A percentile compares a stretch with the other conserved stretches of the same genome.
These are phyloP conservation scores for Pisolithus albus DNA, from an alignment of 768 basidiomycete species.

Conservation along the genomic window DNA sequence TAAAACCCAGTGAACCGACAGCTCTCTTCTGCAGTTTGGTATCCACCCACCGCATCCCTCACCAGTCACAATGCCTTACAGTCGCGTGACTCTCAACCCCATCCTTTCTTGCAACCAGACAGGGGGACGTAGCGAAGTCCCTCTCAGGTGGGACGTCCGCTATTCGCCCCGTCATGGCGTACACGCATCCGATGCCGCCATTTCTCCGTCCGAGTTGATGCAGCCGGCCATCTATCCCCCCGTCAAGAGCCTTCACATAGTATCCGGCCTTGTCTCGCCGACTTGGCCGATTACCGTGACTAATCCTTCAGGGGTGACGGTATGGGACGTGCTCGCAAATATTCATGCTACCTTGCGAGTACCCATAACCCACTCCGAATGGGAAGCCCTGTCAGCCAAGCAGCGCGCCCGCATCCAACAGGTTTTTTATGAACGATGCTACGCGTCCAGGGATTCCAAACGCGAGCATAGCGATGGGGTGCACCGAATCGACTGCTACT, in stretches of 20 bases:
- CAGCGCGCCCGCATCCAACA: conserved; percentile 37
- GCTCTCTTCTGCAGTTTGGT: neutral
- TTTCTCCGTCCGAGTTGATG: neutral
- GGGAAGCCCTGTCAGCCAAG: conserved; percentile 34
- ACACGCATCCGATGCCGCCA: conserved; percentile 5
- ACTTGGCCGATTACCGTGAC: conserved; percentile 36
- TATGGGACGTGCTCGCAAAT: conserved; percentile 45
- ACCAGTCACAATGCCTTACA: neutral
- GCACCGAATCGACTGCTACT: conserved; percentile 45
- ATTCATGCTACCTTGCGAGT: conserved; percentile 35
- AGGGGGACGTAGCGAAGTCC: conserved; percentile 12
- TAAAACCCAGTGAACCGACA: conserved; percentile 11
- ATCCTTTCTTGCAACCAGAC: conserved; percentile 12
- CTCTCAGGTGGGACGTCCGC: conserved; percentile 47
- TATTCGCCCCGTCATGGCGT: conserved; percentile 29
- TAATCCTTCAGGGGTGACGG: conserved; percentile 43
- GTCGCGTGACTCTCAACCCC: conserved; percentile 7
- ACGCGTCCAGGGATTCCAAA: conserved; percentile 29
- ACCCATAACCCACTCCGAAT: conserved; percentile 37
- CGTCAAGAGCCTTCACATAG: conserved; percentile 31
- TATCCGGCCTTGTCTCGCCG: conserved; percentile 41
- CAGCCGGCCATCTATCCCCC: conserved; percentile 35
- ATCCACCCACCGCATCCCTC: neutral
- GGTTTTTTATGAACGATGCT: conserved; percentile 43
- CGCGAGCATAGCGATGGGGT: conserved; percentile 35